Percentiles rank a stretch among this genome's conserved stretches.
phyloP scores from a whole-genome alignment of 768 basidiomycete species.

The Naganishia friedmannii region DNA sequence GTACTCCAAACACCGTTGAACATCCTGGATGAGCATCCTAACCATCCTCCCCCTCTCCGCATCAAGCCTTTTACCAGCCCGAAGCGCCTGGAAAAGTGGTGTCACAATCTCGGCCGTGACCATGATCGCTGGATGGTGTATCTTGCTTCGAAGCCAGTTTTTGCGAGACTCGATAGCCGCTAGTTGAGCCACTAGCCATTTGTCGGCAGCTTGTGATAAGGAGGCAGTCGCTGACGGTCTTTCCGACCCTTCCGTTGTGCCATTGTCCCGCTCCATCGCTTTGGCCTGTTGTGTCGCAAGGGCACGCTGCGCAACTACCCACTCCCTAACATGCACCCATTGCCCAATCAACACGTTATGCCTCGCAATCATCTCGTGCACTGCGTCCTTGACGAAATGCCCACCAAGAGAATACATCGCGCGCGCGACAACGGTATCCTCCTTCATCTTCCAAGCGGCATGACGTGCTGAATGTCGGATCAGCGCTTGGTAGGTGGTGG shows the following conservation, averaged over 20 bases:
- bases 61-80: conserved; percentile 6
- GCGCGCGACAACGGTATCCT: neutral
- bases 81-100: conserved; percentile 7
- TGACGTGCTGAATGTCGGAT: conserved; percentile 15
- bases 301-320: conserved; percentile 4
- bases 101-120: conserved; percentile 7
- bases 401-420: conserved; percentile 7
- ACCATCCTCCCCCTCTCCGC: neutral
- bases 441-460: conserved; percentile 21
- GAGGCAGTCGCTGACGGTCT: too few species aligned
- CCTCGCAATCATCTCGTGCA: conserved; percentile 18
- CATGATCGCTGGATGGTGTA: conserved; percentile 11
- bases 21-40: neutral
- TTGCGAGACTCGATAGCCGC: conserved; percentile 9
- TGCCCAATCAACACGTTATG: conserved; percentile 15
- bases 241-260: neutral
- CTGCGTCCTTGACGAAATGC: conserved; percentile 21
- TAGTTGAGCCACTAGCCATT: neutral
- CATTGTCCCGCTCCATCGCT: neutral
- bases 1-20: conserved; percentile 3
- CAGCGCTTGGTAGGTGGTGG: conserved; percentile 10
- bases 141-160: conserved; percentile 15
- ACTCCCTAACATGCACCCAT: conserved; percentile 19
- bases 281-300: neutral
- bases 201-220: neutral